Percentiles rank a stretch among this genome's conserved stretches.
These are phyloP conservation scores for Triticum aestivum DNA, from an alignment of 176 grass and related monocot species.

Conservation along the genomic window IWGSC_CS_RefSeq_v2.1 NC_057798.1:19856779-19857278, in stretches of 20 bases:
- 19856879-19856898: slow-evolving; percentile 27
- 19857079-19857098: slow-evolving; percentile 3
- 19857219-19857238: background rate
- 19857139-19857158: background rate
- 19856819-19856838: slow-evolving; percentile 76
- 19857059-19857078: slow-evolving; percentile 90
- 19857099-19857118: slow-evolving; percentile 9
- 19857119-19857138: background rate
- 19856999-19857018: slow-evolving; percentile 98
- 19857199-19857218: slow-evolving; percentile 3
- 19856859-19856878: slow-evolving; percentile 18
- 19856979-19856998: slow-evolving; percentile 67
- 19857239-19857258: background rate
- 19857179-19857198: background rate
- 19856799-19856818: slow-evolving; percentile 85
- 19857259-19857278: background rate
- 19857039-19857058: slow-evolving; percentile 89
- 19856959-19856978: slow-evolving; percentile 93
- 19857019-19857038: slow-evolving; percentile 79
- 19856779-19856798: slow-evolving; percentile 93
- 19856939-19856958: slow-evolving; percentile 93
- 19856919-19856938: slow-evolving; percentile 20
- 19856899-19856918: slow-evolving; percentile 15
- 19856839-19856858: slow-evolving; percentile 96
- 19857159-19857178: slow-evolving; percentile 17